These are phyloP conservation scores for Vicia villosa DNA, from an alignment of 306 rosid species.

Conservation along the genomic window DNA sequence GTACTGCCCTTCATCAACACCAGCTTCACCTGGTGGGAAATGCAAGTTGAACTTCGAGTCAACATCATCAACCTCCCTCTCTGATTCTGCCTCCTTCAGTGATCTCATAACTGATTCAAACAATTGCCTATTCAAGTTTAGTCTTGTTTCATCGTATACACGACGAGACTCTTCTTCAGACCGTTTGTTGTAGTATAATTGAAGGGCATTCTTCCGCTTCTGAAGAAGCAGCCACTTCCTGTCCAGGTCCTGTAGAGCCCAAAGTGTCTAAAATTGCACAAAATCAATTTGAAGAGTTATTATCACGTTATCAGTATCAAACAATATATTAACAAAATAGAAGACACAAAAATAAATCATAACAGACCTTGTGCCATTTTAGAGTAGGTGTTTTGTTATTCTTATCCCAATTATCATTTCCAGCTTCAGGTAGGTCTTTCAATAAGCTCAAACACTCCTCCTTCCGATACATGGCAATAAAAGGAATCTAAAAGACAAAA, in stretches of 20 bases:
- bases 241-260: slow-evolving; percentile 95
- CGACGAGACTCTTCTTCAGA: slow-evolving; percentile 87
- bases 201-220: slow-evolving; percentile 89
- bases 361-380: slow-evolving; percentile 89
- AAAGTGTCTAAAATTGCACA: slow-evolving; percentile 66
- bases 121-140: slow-evolving; percentile 65
- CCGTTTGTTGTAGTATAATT: slow-evolving; percentile 72
- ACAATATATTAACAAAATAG: slow-evolving; percentile 8
- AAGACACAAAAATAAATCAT: slow-evolving; percentile 6
- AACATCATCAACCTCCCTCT: slow-evolving; percentile 97
- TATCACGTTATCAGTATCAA: neutral
- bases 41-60: slow-evolving; percentile 96
- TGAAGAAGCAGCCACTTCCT: slow-evolving; percentile 93
- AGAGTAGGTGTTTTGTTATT: slow-evolving; percentile 61
- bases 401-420: slow-evolving; percentile 61
- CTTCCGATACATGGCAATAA: slow-evolving; percentile 88
- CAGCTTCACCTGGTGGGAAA: slow-evolving; percentile 93
- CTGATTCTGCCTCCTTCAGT: slow-evolving; percentile 90
- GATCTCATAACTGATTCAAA: slow-evolving; percentile 90
- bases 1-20: slow-evolving; percentile 92
- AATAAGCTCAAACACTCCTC: slow-evolving; percentile 87
- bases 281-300: slow-evolving; percentile 28
- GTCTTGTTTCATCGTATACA: slow-evolving; percentile 75
- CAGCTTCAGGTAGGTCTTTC: slow-evolving; percentile 62
- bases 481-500: slow-evolving; percentile 67